Percentiles rank a stretch among this genome's conserved stretches.
Conservation (phyloP, 2,329 filamentous ascomycete species). For the Colletotrichum agaves region DNA sequence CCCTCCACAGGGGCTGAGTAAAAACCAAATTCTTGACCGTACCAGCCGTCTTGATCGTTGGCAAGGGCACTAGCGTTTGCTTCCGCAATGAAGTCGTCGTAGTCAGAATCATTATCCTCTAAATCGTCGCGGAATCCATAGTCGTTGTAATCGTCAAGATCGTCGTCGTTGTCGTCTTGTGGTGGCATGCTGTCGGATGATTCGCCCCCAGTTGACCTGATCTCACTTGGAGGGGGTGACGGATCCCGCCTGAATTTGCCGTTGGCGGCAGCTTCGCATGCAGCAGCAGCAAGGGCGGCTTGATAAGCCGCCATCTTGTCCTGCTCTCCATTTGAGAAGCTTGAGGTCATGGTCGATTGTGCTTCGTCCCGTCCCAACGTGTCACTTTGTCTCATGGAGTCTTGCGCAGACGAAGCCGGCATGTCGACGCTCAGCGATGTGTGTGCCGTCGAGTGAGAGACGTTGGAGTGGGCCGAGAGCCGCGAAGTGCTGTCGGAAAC, state of each 20-base stretch:
- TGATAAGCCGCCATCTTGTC: slow-evolving; percentile 74
- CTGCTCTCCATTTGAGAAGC: slow-evolving; percentile 37
- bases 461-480: slow-evolving; percentile 56
- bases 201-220: slow-evolving; percentile 40
- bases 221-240: slow-evolving; percentile 51
- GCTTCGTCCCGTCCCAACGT: slow-evolving; percentile 33
- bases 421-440: slow-evolving; percentile 57
- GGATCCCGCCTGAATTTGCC: slow-evolving; percentile 77
- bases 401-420: slow-evolving; percentile 17
- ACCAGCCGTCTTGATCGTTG: slow-evolving; percentile 92
- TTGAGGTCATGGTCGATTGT: slow-evolving; percentile 36
- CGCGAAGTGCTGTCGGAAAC: slow-evolving; percentile 60
- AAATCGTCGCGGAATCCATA: slow-evolving; percentile 58
- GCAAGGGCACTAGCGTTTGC: slow-evolving; percentile 94
- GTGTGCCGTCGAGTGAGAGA: slow-evolving; percentile 61
- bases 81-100: slow-evolving; percentile 92
- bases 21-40: slow-evolving; percentile 96
- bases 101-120: slow-evolving; percentile 76
- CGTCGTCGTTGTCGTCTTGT: slow-evolving; percentile 19
- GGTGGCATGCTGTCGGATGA: slow-evolving; percentile 39
- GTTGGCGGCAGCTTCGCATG: slow-evolving; percentile 78
- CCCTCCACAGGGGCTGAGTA: slow-evolving; percentile 72
- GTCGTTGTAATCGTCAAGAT: slow-evolving; percentile 54
- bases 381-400: slow-evolving; percentile 31
- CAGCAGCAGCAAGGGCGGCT: slow-evolving; percentile 83